phyloP scores from a whole-genome alignment of 306 rosid species.

The Spatholobus suberectus region DNA sequence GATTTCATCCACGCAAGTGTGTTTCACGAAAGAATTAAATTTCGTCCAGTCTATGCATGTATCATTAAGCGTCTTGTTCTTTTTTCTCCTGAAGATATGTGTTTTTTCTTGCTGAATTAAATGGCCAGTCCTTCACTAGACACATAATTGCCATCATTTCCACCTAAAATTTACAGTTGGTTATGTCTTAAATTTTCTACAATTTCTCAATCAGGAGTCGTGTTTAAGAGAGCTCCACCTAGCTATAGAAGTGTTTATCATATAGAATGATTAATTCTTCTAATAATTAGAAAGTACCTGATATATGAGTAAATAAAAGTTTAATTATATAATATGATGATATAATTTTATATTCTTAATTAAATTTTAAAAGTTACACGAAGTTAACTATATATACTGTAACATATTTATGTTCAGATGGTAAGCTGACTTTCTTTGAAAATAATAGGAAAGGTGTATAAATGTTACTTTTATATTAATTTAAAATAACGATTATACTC shows the following conservation, averaged over 20 bases:
- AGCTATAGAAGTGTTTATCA: background rate
- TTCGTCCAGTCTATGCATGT: background rate
- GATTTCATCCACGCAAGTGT: background rate
- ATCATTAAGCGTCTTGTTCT: background rate
- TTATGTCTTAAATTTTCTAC: background rate
- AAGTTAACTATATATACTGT: no score
- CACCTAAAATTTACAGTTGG: background rate
- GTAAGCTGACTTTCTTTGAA: no score
- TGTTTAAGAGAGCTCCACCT: background rate
- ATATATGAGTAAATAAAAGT: background rate
- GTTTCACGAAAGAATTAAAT: background rate
- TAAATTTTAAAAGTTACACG: background rate
- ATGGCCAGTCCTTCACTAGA: background rate
- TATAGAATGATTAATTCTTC: background rate
- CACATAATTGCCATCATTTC: background rate
- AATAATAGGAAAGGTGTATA: no score
- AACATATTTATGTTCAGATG: background rate
- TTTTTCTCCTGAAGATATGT: background rate
- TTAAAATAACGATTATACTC: background rate
- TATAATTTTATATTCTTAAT: background rate
- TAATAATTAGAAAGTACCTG: background rate
- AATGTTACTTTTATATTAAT: background rate
- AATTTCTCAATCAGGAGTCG: background rate
- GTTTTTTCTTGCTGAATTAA: background rate
- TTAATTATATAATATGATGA: no score